Conservation (phyloP, 2,329 filamentous ascomycete species). For the Clonostachys rosea region DNA sequence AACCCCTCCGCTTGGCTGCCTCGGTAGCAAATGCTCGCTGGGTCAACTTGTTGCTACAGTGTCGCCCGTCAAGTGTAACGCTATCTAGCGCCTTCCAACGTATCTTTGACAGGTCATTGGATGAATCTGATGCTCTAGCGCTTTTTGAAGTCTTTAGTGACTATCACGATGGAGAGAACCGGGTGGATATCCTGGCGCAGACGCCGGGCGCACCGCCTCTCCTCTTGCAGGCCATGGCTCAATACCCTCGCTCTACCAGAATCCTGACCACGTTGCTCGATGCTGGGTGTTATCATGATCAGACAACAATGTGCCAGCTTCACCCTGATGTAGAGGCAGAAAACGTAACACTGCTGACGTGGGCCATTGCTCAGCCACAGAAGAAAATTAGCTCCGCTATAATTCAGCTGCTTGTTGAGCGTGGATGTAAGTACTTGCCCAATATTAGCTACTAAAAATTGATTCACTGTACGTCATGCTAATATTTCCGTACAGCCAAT, state of each 20-base stretch:
- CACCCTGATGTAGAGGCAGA: conserved; percentile 45
- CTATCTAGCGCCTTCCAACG: conserved; percentile 49
- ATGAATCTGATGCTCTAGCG: conserved; percentile 44
- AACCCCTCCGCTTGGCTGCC: conserved; percentile 49
- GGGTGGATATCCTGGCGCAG: conserved; percentile 44
- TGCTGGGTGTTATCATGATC: conserved; percentile 56
- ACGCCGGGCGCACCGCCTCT: conserved; percentile 38
- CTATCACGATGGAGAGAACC: conserved; percentile 37
- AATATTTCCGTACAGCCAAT: conserved; percentile 33
- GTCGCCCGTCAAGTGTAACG: conserved; percentile 42
- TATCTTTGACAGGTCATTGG: conserved; percentile 45
- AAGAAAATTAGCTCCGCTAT: conserved; percentile 56
- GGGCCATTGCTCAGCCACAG: conserved; percentile 58
- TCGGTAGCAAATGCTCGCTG: conserved; percentile 43
- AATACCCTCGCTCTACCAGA: conserved; percentile 48
- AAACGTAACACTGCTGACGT: conserved; percentile 50
- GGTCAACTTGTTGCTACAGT: conserved; percentile 42
- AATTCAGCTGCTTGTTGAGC: conserved; percentile 50
- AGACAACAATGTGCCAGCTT: conserved; percentile 35
- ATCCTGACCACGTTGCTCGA: conserved; percentile 50
- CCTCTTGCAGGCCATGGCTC: conserved; percentile 45
- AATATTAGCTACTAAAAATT: not conserved
- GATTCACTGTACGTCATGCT: conserved; percentile 7
- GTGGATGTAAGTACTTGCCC: conserved; percentile 23
- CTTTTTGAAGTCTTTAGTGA: conserved; percentile 48